Conservation (phyloP, 306 rosid genomes). For the Vicia villosa region DNA sequence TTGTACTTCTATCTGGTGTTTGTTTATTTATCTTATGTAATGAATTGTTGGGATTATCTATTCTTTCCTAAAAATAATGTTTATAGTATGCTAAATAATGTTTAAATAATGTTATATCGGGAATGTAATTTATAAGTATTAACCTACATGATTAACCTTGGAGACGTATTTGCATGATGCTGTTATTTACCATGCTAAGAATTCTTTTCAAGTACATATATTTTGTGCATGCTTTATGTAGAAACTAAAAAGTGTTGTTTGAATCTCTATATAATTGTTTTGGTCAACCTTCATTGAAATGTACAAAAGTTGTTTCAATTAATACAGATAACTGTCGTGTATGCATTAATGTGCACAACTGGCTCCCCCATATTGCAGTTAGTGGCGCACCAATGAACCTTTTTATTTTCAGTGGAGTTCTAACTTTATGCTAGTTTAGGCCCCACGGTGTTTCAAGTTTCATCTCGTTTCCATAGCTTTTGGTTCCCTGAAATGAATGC, state of each 20-base stretch:
- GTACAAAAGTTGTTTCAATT: constrained; percentile 26
- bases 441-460: constrained; percentile 30
- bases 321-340: constrained; percentile 28
- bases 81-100: too few species aligned
- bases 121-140: constrained; percentile 22
- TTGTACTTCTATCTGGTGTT: constrained; percentile 24
- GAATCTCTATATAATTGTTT: background rate
- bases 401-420: constrained; percentile 32
- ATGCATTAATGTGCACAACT: constrained; percentile 29
- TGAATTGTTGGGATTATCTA: constrained; percentile 24
- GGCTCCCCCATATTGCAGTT: constrained; percentile 18
- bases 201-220: background rate
- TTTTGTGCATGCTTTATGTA: background rate
- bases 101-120: constrained; percentile 4
- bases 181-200: background rate
- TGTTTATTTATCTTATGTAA: constrained; percentile 26
- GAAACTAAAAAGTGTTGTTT: background rate
- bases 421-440: constrained; percentile 26
- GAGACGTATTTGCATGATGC: background rate
- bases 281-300: background rate
- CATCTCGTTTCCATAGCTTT: background rate
- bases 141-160: background rate
- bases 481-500: background rate
- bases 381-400: constrained; percentile 47
- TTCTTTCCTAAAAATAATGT: constrained; percentile 7